Base-by-base conservation (phyloP, 345 rosid species). In the Ailanthus altissimus region DNA sequence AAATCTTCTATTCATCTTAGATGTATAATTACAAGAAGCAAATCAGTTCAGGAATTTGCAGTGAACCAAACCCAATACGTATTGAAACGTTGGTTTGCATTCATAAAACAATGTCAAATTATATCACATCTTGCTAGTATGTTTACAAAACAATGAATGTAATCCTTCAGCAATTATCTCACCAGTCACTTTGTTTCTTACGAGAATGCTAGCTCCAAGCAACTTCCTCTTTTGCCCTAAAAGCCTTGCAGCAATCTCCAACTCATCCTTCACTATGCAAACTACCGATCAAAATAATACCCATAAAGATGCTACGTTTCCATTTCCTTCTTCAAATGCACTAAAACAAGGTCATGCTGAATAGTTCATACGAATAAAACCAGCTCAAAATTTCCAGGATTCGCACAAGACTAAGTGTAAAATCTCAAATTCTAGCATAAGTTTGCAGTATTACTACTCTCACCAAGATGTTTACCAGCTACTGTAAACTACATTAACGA, bases 111-210 rank as follows among this genome's bases (percentile, higher is more conserved):
- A 36, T 5, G 6, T 45, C 32, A 46, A 45, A 53, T 26, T 21
- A 65, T 65, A 72, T 86, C 85, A 92, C 85, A 95, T 87, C 80
- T 92, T 92, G 88, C 97, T 95, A 76, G 80, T 54, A 74, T 79
- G 88, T 75, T 73, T 82, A 46, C 93, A 92, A 75, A 89, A 93
- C 89, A 90, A 54, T 6, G 98, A 95, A 86, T 95, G 99, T n/a
- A 97, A 91, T 67, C 97, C 98, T 89, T 95, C 98, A 0, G 99
- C 99, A 45, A 95, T 84, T 60, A 90, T 59, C 87, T 93, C 97
- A 18, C 97, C 98, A 0, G 92, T 92, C 54, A 58, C 78, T 78
- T 90, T 92, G 84, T 90, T 95, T 78, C 85, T 90, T 36, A 95
- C 79, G 14, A 86, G 89, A 71, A 95, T 92, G 12, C 81, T 46